phyloP scores from a whole-genome alignment of 2,329 filamentous ascomycete species.

The Dactylonectria estremocensis region DNA sequence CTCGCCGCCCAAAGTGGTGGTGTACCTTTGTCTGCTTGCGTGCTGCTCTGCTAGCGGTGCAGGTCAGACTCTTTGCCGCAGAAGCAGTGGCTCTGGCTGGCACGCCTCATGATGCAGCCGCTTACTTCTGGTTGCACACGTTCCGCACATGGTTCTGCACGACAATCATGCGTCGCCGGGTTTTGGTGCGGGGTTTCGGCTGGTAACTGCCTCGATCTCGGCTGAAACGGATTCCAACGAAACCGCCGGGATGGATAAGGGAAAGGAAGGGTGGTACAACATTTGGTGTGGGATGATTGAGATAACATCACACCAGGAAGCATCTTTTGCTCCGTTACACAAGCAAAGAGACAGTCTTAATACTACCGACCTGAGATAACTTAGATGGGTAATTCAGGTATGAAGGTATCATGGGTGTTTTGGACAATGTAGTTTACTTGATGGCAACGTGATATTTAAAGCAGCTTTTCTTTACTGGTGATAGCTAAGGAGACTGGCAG shows the following conservation, averaged over 20 bases:
- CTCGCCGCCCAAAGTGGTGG: background rate
- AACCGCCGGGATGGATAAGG: background rate
- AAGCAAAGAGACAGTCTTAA: too few relatives aligned
- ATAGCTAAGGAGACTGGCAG: constrained; percentile 9
- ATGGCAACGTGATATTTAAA: background rate
- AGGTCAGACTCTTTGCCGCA: background rate
- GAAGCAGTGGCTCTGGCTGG: background rate
- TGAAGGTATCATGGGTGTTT: too few relatives aligned
- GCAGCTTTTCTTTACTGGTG: background rate
- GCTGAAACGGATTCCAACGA: background rate
- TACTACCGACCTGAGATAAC: too few relatives aligned
- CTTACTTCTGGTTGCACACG: background rate
- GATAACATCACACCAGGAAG: background rate
- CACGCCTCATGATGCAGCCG: background rate
- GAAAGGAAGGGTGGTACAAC: background rate
- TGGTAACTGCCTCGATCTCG: background rate
- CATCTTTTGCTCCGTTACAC: background rate
- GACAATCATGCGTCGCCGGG: background rate
- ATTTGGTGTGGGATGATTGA: background rate
- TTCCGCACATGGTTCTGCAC: background rate
- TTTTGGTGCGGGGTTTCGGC: background rate
- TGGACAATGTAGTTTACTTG: background rate
- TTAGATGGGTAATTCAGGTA: too few relatives aligned
- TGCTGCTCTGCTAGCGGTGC: background rate
- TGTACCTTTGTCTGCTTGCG: background rate